These are phyloP conservation scores for Schizosaccharomyces octosporus DNA, from an alignment of 805 yeast genomes.

Conservation along the genomic window DNA sequence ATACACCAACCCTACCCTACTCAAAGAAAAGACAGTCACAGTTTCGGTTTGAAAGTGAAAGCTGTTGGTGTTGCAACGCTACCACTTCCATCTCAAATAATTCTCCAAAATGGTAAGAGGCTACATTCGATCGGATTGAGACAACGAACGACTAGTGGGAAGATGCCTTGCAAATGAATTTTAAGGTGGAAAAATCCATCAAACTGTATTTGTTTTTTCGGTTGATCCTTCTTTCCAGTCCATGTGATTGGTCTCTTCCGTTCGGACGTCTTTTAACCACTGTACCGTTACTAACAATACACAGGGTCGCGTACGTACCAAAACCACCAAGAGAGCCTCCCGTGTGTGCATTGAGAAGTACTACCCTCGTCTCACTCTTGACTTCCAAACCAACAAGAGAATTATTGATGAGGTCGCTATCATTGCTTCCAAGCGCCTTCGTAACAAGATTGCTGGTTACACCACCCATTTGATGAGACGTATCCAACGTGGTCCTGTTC, in stretches of 20 bases:
- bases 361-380: constrained; percentile 98
- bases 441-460: constrained; percentile 99
- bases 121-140: too few relatives aligned
- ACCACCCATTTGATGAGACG: constrained; percentile 99
- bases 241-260: not conserved
- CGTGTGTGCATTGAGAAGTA: constrained; percentile 97
- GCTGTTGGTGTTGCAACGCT: not conserved
- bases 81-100: not conserved
- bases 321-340: constrained; percentile 99
- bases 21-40: not conserved
- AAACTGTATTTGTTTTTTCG: too few relatives aligned
- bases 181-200: too few relatives aligned
- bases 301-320: constrained; percentile 99
- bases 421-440: constrained; percentile 97
- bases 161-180: not conserved
- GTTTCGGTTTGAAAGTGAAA: not conserved
- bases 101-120: not conserved
- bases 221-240: not conserved
- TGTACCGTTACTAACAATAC: not conserved
- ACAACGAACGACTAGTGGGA: not conserved
- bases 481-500: constrained; percentile 99
- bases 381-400: constrained; percentile 99
- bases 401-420: constrained; percentile 94
- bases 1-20: not conserved
- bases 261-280: not conserved